Base-by-base conservation (phyloP, 2,329 filamentous ascomycete genomes). In the Geosmithia flava region DNA sequence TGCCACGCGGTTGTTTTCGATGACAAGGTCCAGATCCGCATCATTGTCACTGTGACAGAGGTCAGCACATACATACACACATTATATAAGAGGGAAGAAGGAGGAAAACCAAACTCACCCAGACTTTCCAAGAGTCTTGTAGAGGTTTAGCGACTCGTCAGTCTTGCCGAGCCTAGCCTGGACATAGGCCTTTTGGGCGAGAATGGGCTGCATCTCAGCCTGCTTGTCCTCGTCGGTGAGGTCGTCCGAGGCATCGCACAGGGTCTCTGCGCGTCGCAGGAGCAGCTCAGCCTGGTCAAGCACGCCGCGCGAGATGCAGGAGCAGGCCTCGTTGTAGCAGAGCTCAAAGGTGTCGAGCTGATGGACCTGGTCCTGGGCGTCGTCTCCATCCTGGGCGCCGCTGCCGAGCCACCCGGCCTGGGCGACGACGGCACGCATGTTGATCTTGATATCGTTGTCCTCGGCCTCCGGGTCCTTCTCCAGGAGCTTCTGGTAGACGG, bases 281-380 rank as follows among this genome's bases (percentile, higher is more conserved):
- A 90, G 69, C 20, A 83, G 68, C 20, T 79, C 73, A 1, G 80
- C 86, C 54, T 80, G 75, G 4, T 67, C 72, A 39, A 86, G 69
- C 55, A 86, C 81, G 7, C 80, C 83, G 44, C 78, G 72, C 15
- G 84, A 83, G 56, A 93, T 81, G 60, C 78, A 80, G 19, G 74
- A 74, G 61, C 86, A 91, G 8, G 85, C 87, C 20, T 80, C 76
- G 62, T 94, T 94, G 67, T 87, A 94, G 11, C 85, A 82, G 23
- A 84, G 82, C 67, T 93, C 87, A 55, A 93, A 93, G 2, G 82
- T 78, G 52, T 89, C 84, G 23, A 85, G 65, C 55, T 86, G 79
- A 16, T 37, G 33, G 6, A 16, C 11, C 33, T 37, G 33, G 51
- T 55, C 54, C 20, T 81, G 78, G 23, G 81, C 78, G 50, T 74